phyloP scores from a whole-genome alignment of 2,329 filamentous ascomycete genomes.

The Fusarium miscanthi region DNA sequence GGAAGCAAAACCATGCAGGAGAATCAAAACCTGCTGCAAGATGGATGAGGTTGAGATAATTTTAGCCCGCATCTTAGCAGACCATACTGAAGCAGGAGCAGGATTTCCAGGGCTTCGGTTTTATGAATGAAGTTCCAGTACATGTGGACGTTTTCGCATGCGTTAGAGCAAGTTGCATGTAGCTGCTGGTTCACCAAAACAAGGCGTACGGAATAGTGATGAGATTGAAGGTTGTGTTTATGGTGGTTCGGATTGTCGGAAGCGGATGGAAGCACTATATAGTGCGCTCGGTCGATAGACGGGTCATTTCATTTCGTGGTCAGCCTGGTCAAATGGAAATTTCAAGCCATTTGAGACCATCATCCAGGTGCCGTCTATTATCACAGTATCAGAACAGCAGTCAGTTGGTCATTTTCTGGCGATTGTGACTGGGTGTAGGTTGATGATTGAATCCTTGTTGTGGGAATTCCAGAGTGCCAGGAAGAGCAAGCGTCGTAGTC shows the following conservation, averaged over 20 bases:
- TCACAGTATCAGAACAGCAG: constrained; percentile 11
- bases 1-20: not conserved
- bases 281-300: constrained; percentile 2
- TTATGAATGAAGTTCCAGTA: constrained; percentile 1
- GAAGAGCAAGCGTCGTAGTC: constrained; percentile 29
- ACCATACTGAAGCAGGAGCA: constrained; percentile 3
- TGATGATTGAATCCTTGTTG: constrained; percentile 37
- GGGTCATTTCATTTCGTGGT: constrained; percentile 14
- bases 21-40: not conserved
- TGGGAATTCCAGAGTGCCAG: constrained; percentile 31
- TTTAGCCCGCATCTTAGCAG: constrained; percentile 9
- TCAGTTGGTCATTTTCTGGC: constrained; percentile 26
- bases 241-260: constrained; percentile 35
- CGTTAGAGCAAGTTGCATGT: not conserved
- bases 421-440: constrained; percentile 39
- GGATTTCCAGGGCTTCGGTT: constrained; percentile 1
- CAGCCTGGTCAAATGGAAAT: constrained; percentile 5
- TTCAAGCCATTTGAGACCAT: not conserved
- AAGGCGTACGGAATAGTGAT: not conserved
- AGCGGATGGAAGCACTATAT: constrained; percentile 12
- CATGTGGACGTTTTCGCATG: not conserved
- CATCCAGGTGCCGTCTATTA: not conserved
- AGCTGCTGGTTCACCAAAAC: not conserved
- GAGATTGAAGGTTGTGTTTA: constrained; percentile 18
- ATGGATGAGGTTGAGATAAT: not conserved